Base-by-base conservation (phyloP, 306 rosid species). In the Corylus americana region DNA sequence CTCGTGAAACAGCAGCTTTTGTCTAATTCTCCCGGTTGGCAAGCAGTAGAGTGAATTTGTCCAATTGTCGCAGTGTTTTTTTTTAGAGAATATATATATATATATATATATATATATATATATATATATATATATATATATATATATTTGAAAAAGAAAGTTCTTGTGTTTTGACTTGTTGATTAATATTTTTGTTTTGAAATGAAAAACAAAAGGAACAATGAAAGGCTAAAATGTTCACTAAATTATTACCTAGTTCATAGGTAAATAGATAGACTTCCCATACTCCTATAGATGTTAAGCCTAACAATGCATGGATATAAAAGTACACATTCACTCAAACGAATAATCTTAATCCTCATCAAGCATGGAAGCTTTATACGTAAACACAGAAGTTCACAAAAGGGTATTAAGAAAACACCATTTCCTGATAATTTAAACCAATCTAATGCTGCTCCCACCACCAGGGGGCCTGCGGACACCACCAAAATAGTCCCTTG, bases 381-480 rank as follows among this genome's bases (percentile, higher is more conserved):
- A 68, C 13, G 62, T 53, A 45, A 42, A 57, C 55, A 71, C 53
- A 61, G 7, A 53, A 61, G 81, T 81, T 63, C 70, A 53, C 68
- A n/a, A 20, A 2, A 44, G 66, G 47, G 61, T 70, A 70, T 16
- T 49, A 39, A 66, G 71, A 66, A 66, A 66, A 10, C 71, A 39
- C 27, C 71, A 16, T 66, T 9, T 17, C 42, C 25, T 8, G 12
- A 37, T 66, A 16, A 78, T 74, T 86, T 84, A 95, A 74, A 95
- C 83, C 89, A 95, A 89, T 79, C 91, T 82, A 74, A 95, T 92
- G 91, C 92, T 90, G 93, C 98, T 95, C 20, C 87, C 96, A 25
- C 98, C 98, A 22, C 98, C 98, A 0, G 98, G 98, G 62, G 98
- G 96, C 84, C 86, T 80, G 74, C 98, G 96, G 14, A 92, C 94